Evolutionary conservation across 345 rosid species (phyloP), one percentile per base, ranked within the genome.

Genomic region (Citrus sp.): DNA sequence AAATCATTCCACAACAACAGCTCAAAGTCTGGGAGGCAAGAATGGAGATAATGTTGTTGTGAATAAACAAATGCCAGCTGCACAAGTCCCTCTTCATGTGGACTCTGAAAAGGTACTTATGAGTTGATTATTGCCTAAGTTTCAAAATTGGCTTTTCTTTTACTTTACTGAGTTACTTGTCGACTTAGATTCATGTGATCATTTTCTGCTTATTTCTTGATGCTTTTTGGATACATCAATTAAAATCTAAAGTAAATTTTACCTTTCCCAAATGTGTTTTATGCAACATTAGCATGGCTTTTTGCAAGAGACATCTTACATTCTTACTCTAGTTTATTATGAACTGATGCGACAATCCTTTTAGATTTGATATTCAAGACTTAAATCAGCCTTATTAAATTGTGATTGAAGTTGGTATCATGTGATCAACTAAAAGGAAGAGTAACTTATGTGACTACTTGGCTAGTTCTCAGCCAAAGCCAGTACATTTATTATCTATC

Each of bases 81-180:
- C 75, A 64, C 80, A 77, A 70, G 70, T 54, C 42, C 6, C 74
- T 22, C 42, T 69, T 85, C 62, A 73, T 68, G 28, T 51, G 28
- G 78, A 85, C 67, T 67, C 73, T 49, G 84, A 74, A 59, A 85
- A 90, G 98, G 98, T 93, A 92, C 60, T 67, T 74, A 4, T 13
- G 46, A 40, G 14, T 46, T 66, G 51, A 60, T 63, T 63, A 25
- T 27, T 35, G 24, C 56, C 51, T 22, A 34, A 76, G 73, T 54
- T 82, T 74, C 40, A 2, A 64, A 30, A 49, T 67, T 63, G 25
- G 74, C 22, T n/a, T 70, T 66, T 5, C 8, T 60, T 73, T 35
- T 0, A n/a, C 34, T 37, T 59, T n/a, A 27, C 35, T 13, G 25
- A 37, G 9, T 9, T 59, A 37, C 14, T 59, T 16, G 34, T 59